Base-by-base conservation (phyloP, 176 grass and related monocot genomes). In the Dactylis glomerata region DNA sequence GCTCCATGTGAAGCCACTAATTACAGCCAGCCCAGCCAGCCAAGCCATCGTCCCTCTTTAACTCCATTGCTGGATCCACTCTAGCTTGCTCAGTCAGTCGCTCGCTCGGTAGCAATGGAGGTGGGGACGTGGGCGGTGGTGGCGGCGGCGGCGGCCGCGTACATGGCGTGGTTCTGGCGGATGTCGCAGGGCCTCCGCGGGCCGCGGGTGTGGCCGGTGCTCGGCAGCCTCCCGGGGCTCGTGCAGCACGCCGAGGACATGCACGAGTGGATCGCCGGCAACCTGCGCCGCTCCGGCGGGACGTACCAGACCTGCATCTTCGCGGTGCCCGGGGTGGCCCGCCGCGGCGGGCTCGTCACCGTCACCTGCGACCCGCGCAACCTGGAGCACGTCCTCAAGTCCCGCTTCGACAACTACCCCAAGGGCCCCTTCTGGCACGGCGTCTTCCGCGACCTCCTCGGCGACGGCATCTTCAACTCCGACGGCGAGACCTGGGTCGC, bases 401-500 rank as follows among this genome's bases (percentile, higher is more conserved):
- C 90, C 1, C 92, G 90, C 40, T 97, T 97, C 82, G 91, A 97
- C 84, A 97, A 97, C 90, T 97, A 97, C 79, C 95, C 95, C 67
- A 95, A 97, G 92, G 95, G 95, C 9, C 95, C 95, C 56, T 95
- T 94, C 76, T 97, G 92, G 91, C 95, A 95, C 83, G 92, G 86
- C 65, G 95, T 97, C 22, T 97, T 97, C 87, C 58, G 65, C 34
- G 95, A 97, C 89, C 87, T 97, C 17, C 90, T 97, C 22, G 95
- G 95, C 82, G 92, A 91, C 84, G 95, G 95, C 84, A 97, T 97
- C 88, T 97, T 97, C 95, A 95, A 97, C 91, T 93, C 95, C 59
- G 95, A 97, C 81, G 92, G 95, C 3, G 95, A 97, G 0, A 93
- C 87, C 1, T 97, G 95, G 95, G 84, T 93, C 28, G 84, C 92